Conservation (phyloP, 768 basidiomycete genomes). For the Trametes elegans region DNA sequence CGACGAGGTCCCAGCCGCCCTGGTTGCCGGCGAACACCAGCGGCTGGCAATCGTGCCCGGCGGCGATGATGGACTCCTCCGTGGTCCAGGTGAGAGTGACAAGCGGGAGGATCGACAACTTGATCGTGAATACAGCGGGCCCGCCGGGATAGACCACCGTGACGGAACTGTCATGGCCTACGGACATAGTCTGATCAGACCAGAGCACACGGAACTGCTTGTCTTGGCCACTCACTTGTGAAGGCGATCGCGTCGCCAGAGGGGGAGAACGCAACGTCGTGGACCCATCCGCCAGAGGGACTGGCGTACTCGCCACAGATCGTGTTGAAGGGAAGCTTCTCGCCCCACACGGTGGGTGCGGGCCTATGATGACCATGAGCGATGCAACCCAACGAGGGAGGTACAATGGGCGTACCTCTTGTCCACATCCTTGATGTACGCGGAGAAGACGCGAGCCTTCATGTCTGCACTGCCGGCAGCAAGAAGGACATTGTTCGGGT, state of each 20-base stretch:
- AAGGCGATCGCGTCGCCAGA: conserved; percentile 94
- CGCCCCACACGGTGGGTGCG: conserved; percentile 91
- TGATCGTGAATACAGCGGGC: conserved; percentile 69
- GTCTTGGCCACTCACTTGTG: conserved; percentile 59
- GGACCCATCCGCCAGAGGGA: conserved; percentile 95
- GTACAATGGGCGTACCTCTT: conserved; percentile 71
- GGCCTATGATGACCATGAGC: conserved; percentile 51
- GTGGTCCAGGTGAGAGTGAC: conserved; percentile 84
- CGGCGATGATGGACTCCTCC: conserved; percentile 81
- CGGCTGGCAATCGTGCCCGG: conserved; percentile 98
- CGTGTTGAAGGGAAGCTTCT: conserved; percentile 96
- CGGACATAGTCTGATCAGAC: background rate
- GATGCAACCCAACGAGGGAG: conserved; percentile 4
- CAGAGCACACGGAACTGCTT: background rate
- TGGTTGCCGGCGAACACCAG: conserved; percentile 76
- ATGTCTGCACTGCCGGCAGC: conserved; percentile 97
- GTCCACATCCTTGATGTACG: conserved; percentile 98
- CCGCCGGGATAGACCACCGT: conserved; percentile 88
- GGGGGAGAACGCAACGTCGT: conserved; percentile 93
- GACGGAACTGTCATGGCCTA: conserved; percentile 95
- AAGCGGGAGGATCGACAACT: conserved; percentile 75
- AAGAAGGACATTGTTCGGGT: conserved; percentile 96
- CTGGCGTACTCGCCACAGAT: conserved; percentile 92
- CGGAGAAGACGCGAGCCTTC: conserved; percentile 97
- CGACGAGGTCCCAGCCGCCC: conserved; percentile 74